Base-by-base conservation (phyloP, 75 land plant genomes). In the Pinus taeda region DNA sequence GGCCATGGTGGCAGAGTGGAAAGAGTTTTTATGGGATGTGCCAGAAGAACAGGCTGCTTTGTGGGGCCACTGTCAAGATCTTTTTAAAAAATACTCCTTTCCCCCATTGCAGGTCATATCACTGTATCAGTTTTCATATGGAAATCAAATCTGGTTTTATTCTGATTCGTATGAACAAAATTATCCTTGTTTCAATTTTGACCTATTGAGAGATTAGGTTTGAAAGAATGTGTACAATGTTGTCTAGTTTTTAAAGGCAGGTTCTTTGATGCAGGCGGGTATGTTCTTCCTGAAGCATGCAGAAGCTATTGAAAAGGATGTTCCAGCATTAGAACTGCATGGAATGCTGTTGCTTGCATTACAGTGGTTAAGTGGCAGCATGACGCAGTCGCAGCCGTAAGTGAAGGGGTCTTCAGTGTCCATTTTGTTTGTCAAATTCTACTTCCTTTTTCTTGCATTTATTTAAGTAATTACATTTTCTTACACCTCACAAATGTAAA, bases 1-100 rank as follows among this genome's bases (percentile, higher is more conserved):
- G 81, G 86, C 95, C 17, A 89, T 97, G 99, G 99, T 95, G 60
- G 81, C 84, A n/a, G 99, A 97, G 72, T 97, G 98, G 99, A 95
- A 90, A 60, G 99, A 97, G 71, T 93, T 93, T 39, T 85, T 97
- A 4, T 97, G 99, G 99, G 99, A 97, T 88, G 89, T 97, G 18
- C 98, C 92, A 57, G 97, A 95, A 85, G 97, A 97, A 83, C 88
- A 98, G 74, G 78, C 84, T 78, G 98, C 99, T 76, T 72, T 97
- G 21, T 97, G 99, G 99, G 74, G 82, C 59, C 99, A 97, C 78
- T 97, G 99, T 77, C 99, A 97, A 62, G 76, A 89, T 8, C 90
- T 97, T 21, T 97, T 97, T 59, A 60, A 88, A 11, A 84, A 86
- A 82, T 83, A 93, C 81, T 85, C 90, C 30, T 93, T 86, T 78